Evolutionary conservation across 2,329 filamentous ascomycete species (phyloP).

Genomic region (Aureobasidium leucospermi): DNA sequence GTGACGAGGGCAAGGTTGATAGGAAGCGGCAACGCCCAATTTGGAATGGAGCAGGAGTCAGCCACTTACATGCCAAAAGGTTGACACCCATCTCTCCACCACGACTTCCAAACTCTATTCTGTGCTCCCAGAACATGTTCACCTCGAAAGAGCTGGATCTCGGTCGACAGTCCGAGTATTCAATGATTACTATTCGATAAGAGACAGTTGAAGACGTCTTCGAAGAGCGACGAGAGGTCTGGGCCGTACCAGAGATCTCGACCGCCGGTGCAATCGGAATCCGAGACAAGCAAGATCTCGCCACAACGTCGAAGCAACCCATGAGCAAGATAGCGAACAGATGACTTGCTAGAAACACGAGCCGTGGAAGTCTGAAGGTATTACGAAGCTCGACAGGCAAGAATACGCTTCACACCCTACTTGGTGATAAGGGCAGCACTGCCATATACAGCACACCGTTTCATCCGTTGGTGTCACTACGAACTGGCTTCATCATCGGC

Average conservation of each 20-base stretch:
- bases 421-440: not conserved
- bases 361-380: not conserved
- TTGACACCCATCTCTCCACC: not conserved
- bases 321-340: not conserved
- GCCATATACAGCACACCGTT: slow-evolving; percentile 5
- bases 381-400: not conserved
- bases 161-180: not conserved
- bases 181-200: slow-evolving; percentile 1
- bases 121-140: not conserved
- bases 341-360: not conserved
- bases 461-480: not conserved
- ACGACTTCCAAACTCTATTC: not conserved
- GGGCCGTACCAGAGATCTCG: not conserved
- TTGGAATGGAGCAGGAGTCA: not conserved
- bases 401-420: not conserved
- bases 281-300: not conserved
- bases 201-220: not conserved
- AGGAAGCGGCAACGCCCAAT: not conserved
- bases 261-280: not conserved
- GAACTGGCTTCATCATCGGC: not conserved
- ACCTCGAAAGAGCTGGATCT: not conserved
- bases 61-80: not conserved
- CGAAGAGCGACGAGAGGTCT: not conserved
- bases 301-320: not conserved
- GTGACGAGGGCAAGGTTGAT: not conserved